phyloP scores from a whole-genome alignment of 306 rosid species.

The Lotus japonicus region DNA sequence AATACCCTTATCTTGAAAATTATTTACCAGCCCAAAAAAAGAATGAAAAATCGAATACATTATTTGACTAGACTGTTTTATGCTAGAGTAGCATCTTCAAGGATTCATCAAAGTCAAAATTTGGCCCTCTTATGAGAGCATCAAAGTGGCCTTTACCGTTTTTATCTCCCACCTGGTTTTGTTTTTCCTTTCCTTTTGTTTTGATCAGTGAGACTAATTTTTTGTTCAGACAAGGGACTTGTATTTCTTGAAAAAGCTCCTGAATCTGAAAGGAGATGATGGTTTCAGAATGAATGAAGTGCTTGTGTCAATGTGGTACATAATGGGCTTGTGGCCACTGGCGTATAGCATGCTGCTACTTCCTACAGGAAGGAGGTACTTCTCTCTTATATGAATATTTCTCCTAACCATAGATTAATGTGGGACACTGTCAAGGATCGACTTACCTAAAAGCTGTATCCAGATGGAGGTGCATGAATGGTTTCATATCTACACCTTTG shows the following conservation, averaged over 20 bases:
- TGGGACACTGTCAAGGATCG: too few species aligned
- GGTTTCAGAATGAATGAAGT: conserved; percentile 86
- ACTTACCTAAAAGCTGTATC: neutral
- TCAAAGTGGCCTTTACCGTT: too few species aligned
- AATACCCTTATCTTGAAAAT: too few species aligned
- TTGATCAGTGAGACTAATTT: neutral
- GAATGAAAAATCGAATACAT: too few species aligned
- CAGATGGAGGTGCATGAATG: neutral
- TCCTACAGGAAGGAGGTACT: conserved; percentile 88
- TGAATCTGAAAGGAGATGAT: conserved; percentile 71
- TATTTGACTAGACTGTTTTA: too few species aligned
- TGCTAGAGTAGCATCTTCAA: too few species aligned
- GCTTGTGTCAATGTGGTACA: conserved; percentile 76
- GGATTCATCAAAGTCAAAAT: too few species aligned
- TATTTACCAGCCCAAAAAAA: too few species aligned
- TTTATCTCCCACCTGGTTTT: neutral
- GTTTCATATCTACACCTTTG: neutral
- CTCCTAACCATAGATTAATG: too few species aligned
- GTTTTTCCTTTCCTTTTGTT: neutral
- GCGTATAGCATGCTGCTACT: conserved; percentile 71
- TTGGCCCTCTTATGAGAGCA: too few species aligned
- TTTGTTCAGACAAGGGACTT: conserved; percentile 54
- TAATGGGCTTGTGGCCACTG: conserved; percentile 96
- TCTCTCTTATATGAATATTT: neutral
- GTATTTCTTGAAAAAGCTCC: conserved; percentile 74